phyloP scores from a whole-genome alignment of 2,329 filamentous ascomycete species.

The Ophiostoma angusticollis region DNA sequence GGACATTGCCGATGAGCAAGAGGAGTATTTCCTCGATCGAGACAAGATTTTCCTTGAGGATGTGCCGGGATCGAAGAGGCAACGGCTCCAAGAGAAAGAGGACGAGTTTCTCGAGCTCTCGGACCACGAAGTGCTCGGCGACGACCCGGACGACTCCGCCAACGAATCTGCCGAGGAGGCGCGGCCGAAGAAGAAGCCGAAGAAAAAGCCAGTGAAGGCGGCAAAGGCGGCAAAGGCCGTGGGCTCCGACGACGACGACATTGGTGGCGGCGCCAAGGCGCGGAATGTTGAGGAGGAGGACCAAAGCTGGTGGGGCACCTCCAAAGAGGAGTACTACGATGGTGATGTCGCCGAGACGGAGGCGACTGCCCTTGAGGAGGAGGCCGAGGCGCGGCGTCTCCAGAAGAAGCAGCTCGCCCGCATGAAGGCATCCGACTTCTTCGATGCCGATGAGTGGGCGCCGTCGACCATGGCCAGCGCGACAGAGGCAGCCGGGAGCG shows the following conservation, averaged over 20 bases:
- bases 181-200: slow-evolving; percentile 19
- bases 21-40: slow-evolving; percentile 79
- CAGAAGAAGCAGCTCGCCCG: slow-evolving; percentile 83
- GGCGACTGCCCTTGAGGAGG: slow-evolving; percentile 71
- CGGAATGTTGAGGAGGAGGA: slow-evolving; percentile 44
- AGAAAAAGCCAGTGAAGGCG: slow-evolving; percentile 14
- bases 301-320: slow-evolving; percentile 71
- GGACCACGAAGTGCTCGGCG: slow-evolving; percentile 42
- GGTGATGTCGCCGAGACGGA: slow-evolving; percentile 60
- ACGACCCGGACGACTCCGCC: slow-evolving; percentile 17
- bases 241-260: slow-evolving; percentile 22
- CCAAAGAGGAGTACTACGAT: slow-evolving; percentile 85
- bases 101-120: slow-evolving; percentile 45
- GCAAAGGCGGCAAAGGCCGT: slow-evolving; percentile 7
- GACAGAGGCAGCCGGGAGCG: slow-evolving; percentile 24
- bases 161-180: slow-evolving; percentile 12
- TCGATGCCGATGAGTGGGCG: slow-evolving; percentile 81
- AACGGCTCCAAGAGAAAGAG: slow-evolving; percentile 50
- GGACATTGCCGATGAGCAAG: slow-evolving; percentile 85
- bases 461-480: slow-evolving; percentile 17
- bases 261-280: slow-evolving; percentile 51
- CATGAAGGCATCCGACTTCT: slow-evolving; percentile 88
- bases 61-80: slow-evolving; percentile 62
- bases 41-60: slow-evolving; percentile 83
- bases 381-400: slow-evolving; percentile 73